These are phyloP conservation scores for Vitis riparia DNA, from an alignment of 164 flowering plant genomes.

Conservation along the genomic window DNA sequence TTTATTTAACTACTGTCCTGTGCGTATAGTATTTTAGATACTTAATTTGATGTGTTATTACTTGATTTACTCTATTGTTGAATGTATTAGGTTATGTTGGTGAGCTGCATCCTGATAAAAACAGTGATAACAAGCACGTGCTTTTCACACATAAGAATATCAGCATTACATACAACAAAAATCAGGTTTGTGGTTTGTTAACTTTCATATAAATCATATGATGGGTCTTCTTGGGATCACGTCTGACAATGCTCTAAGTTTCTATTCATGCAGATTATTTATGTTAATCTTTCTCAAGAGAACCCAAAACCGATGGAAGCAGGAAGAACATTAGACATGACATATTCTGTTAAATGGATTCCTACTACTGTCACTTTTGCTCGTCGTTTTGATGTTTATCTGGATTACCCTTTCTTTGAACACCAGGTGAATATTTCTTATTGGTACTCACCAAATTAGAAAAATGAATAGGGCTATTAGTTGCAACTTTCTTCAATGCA, in stretches of 20 bases:
- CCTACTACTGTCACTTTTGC: conserved; percentile 74
- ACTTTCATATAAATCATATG: neutral
- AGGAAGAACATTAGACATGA: conserved; percentile 72
- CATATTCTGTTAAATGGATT: conserved; percentile 85
- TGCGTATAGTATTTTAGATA: neutral
- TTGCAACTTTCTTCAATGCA: too few species aligned
- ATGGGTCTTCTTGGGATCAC: neutral
- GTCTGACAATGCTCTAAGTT: conserved; percentile 5
- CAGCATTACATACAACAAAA: conserved; percentile 64
- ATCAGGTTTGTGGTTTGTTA: conserved; percentile 61
- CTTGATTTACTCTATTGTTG: neutral
- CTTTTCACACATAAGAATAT: conserved; percentile 83
- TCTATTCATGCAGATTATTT: conserved; percentile 72
- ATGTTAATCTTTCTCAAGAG: conserved; percentile 91
- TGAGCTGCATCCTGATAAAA: conserved; percentile 73
- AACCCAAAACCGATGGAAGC: conserved; percentile 73
- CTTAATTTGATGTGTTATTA: neutral
- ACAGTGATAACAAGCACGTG: conserved; percentile 67
- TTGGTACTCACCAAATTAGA: neutral
- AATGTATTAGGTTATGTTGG: conserved; percentile 79
- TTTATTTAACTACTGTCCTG: neutral
- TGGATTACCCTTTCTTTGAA: conserved; percentile 99
- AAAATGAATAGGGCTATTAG: too few species aligned
- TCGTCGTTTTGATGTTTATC: conserved; percentile 95
- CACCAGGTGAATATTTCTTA: conserved; percentile 74